Evolutionary conservation across 2,329 filamentous ascomycete species (phyloP), one percentile per base, ranked within the genome.

Genomic region (Fusarium verticillioides): DNA sequence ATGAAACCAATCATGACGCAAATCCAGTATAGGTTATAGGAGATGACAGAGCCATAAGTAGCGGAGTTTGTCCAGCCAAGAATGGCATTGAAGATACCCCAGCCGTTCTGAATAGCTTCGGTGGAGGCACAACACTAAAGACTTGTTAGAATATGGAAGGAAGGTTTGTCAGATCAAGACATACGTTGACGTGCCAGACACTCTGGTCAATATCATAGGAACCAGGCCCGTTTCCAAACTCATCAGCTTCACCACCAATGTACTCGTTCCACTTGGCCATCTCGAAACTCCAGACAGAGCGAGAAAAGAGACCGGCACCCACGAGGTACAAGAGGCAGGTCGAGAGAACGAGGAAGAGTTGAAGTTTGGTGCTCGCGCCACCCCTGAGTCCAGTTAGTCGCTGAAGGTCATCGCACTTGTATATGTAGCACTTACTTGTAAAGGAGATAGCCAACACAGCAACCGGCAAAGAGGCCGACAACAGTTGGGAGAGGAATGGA

Each of bases 1-100:
- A 90, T 69, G 79, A 96, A 93, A 9, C 87, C 87, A 21, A 94
- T 87, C 63, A 95, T 94, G 73, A 96, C 88, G 13, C 85, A 85
- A 57, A 96, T 83, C 95, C 94, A 97, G 84, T 97, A 97, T 21
- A 96, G 66, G 80, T 96, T 97, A 84, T 97, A 97, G 3, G 93
- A 91, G 71, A 97, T 90, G 72, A 97, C 92, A 2, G 93, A 95
- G 58, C 94, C 94, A 77, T 96, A 95, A 4, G 94, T 97, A 9
- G 93, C 95, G 18, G 93, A 94, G 84, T 97, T 97, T 69, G 91
- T 89, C 95, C 95, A 97, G 66, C 95, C 94, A 16, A 97, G 86
- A 60, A 97, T 87, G 66, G 93, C 91, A 77, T 97, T 96, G 87
- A 97, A 95, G 75, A 97, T 90, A 56, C 93, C 93, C 94, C 94